Percentiles rank a stretch among this genome's conserved stretches.
phyloP scores from a whole-genome alignment of 2,329 filamentous ascomycete species.

The Emergomyces africanus region DNA sequence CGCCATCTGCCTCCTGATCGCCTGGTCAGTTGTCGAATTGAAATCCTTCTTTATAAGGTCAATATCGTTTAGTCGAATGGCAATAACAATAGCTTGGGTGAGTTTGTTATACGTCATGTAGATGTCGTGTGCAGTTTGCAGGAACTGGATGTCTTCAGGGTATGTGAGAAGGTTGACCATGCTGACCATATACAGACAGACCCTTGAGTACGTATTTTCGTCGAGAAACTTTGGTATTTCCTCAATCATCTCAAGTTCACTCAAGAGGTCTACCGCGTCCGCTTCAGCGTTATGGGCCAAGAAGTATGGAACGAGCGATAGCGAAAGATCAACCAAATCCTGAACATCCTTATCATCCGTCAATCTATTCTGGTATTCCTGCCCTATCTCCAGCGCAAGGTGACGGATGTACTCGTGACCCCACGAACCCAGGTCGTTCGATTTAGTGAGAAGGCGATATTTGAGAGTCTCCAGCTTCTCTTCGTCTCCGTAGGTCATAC shows the following conservation, averaged over 20 bases:
- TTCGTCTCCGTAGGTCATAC: constrained; percentile 98
- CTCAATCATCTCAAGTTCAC: constrained; percentile 94
- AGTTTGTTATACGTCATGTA: constrained; percentile 90
- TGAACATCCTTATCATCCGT: constrained; percentile 71
- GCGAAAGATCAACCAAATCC: constrained; percentile 73
- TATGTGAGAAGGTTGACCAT: constrained; percentile 98
- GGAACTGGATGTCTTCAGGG: constrained; percentile 91
- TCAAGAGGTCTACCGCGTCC: constrained; percentile 92
- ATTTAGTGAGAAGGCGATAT: constrained; percentile 79
- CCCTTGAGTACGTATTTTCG: constrained; percentile 81
- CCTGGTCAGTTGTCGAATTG: constrained; percentile 62
- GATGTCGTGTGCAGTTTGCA: constrained; percentile 82
- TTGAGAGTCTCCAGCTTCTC: constrained; percentile 92
- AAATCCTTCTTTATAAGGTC: constrained; percentile 75
- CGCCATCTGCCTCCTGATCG: constrained; percentile 83
- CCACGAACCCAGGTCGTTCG: constrained; percentile 91
- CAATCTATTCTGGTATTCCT: constrained; percentile 81
- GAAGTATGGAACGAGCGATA: constrained; percentile 83
- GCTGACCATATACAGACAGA: constrained; percentile 96
- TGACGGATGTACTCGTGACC: constrained; percentile 97
- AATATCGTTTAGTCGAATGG: constrained; percentile 82
- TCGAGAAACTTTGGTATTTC: constrained; percentile 80
- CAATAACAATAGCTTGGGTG: constrained; percentile 84
- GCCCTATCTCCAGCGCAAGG: constrained; percentile 86
- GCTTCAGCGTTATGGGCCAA: constrained; percentile 96